Base-by-base conservation (phyloP, 805 yeast species). In the Metahyphopichia silvanorum region DNA sequence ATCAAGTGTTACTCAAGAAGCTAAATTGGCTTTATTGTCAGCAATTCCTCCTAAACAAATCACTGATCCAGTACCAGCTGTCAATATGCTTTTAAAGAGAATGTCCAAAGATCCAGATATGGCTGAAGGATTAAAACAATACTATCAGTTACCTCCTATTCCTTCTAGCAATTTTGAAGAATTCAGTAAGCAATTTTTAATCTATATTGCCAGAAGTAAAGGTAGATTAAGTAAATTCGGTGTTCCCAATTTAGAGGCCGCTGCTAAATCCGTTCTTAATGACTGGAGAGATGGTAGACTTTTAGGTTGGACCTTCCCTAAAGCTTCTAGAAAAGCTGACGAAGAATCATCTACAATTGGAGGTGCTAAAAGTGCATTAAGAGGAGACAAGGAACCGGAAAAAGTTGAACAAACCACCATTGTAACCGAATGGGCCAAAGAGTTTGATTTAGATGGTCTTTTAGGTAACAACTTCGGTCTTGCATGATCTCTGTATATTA, bases 231-330 rank as follows among this genome's bases (percentile, higher is more conserved):
- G 95, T 31, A 83, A 77, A 52, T 96, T 96, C 26, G 98, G 98
- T 53, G 63, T 93, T 38, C 96, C 98, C 36, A 88, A 93, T 57
- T 58, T 93, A 42, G 82, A 78, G 38, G 73, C 89, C 43, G 95
- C 98, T 6, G 96, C 94, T 22, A 57, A 76, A 49, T 71, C 84
- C 22, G 82, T 93, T 9, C 69, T 93, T 53, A 86, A 77, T 49
- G 98, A 93, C 63, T 93, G 98, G 98, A 79, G 96, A 63, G 97
- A 89, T 59, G 98, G 98, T 38, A 78, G 93, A 55, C 79, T 93
- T 49, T 62, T 82, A 34, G 95, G 97, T 29, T 93, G 96, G 96
- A 78, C 86, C 2, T 63, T 80, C 47, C 95, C 96, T 31, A 82
- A 59, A 38, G 49, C 60, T 21, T 68, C 79, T 9, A 71, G 73